Base-by-base conservation (phyloP, 495 filamentous ascomycete genomes). In the Tuber calosporum region DNA sequence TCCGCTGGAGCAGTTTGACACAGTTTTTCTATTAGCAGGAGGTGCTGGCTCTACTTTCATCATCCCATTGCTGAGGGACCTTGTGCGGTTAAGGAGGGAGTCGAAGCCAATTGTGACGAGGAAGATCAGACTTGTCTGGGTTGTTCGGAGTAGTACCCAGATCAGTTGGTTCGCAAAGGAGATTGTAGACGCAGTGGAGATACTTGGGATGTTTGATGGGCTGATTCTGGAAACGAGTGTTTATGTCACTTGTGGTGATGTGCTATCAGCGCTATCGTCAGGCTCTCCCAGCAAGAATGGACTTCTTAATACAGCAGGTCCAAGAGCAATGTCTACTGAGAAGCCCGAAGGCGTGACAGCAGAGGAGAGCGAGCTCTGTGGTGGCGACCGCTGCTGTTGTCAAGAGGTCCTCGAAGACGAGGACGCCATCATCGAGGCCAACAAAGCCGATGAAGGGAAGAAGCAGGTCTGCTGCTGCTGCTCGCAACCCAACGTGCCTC, bases 111-210 rank as follows among this genome's bases (percentile, higher is more conserved):
- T 83, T 42, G 92, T 88, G 70, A 90, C 88, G 19, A 88, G 89
- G 72, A 85, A 87, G 42, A 82, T 94, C 19, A 86, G 88, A 19
- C 92, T 94, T 72, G 83, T 94, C 2, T 89, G 93, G 84, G 87
- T 92, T 34, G 87, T 94, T 53, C 91, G 88, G 75, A 87, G 88
- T 39, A 86, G 87, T 0, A 86, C 88, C 15, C 90, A 94, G 74
- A 82, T 91, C n/a, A 84, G 82, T 40, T 93, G 89, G 85, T 92
- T 92, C 74, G 85, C 87, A n/a, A 81, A 83, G 17, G 86, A 89
- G 74, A 83, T 96, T 3, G 84, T 85, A 26, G 84, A 87, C 53
- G 86, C 89, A 1, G 83, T 88, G 66, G 84, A 85, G 20, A 87
- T 86, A 36, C 86, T 89, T 38, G 81, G 2, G 79, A 77, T 22